These are phyloP conservation scores for Gnetum montanum DNA, from an alignment of 75 land plant species.

Conservation along the genomic window DNA sequence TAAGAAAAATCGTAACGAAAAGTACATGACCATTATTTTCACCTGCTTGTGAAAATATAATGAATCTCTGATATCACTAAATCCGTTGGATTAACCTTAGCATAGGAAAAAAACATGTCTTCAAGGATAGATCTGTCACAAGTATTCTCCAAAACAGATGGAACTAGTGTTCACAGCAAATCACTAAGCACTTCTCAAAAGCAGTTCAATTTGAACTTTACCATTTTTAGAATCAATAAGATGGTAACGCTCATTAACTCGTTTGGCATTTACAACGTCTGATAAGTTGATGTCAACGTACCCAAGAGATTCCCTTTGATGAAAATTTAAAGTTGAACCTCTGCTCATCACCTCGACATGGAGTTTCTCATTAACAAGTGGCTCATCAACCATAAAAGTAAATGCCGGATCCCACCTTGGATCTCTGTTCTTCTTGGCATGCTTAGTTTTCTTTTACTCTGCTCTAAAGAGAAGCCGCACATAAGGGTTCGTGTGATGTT, in stretches of 20 bases:
- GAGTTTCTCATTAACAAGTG: slow-evolving; percentile 51
- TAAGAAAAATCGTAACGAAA: too few relatives aligned
- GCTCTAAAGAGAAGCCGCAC: slow-evolving; percentile 55
- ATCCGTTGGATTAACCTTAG: too few relatives aligned
- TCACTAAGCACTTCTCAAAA: slow-evolving; percentile 57
- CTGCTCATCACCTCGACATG: slow-evolving; percentile 67
- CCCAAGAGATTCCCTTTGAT: slow-evolving; percentile 57
- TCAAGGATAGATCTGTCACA: too few relatives aligned
- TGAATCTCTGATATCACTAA: too few relatives aligned
- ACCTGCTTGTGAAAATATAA: too few relatives aligned
- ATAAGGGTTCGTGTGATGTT: slow-evolving; percentile 78
- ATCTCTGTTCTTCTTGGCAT: slow-evolving; percentile 68
- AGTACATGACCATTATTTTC: too few relatives aligned
- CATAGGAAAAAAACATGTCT: too few relatives aligned
- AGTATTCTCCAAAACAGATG: too few relatives aligned
- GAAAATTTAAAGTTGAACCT: slow-evolving; percentile 14
- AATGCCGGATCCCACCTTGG: slow-evolving; percentile 83
- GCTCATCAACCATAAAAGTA: slow-evolving; percentile 46
- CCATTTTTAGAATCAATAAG: slow-evolving; percentile 84
- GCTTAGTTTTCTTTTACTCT: slow-evolving; percentile 62
- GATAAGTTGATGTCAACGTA: slow-evolving; percentile 47
- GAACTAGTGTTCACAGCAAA: too few relatives aligned
- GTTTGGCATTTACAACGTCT: slow-evolving; percentile 57
- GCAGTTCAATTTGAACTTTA: slow-evolving; percentile 56
- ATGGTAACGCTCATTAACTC: slow-evolving; percentile 69